These are phyloP conservation scores for Colletotrichum agaves DNA, from an alignment of 2,329 filamentous ascomycete species.

Conservation along the genomic window DNA sequence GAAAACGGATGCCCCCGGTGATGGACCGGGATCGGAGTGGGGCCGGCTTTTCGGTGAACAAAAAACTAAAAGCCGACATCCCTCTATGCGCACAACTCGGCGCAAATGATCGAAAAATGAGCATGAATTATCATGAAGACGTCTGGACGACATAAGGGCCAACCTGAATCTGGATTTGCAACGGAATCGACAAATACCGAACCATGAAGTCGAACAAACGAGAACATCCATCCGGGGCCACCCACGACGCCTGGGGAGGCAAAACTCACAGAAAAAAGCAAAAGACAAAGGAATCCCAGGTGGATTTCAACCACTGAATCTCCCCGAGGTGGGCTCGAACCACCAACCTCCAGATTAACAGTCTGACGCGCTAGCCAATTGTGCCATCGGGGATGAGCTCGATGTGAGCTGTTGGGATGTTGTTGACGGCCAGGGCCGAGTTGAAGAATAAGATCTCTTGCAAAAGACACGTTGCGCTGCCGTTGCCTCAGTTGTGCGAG, in stretches of 20 bases:
- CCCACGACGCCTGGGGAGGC: background rate
- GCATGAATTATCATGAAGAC: no score
- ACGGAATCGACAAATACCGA: no score
- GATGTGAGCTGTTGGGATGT: constrained; percentile 6
- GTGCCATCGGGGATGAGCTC: constrained; percentile 38
- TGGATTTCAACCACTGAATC: constrained; percentile 16
- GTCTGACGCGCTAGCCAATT: constrained; percentile 38
- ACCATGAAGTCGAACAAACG: no score
- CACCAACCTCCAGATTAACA: constrained; percentile 39
- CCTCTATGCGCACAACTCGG: no score
- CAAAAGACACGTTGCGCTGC: background rate
- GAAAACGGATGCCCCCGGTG: no score
- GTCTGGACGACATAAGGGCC: no score
- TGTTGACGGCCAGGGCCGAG: background rate
- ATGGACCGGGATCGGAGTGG: no score
- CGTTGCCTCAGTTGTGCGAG: background rate
- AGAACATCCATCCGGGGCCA: no score
- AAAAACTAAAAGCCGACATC: no score
- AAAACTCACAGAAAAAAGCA: background rate
- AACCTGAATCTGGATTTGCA: no score
- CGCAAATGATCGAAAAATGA: no score
- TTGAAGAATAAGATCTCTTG: background rate
- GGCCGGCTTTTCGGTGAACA: no score
- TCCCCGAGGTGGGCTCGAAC: constrained; percentile 38
- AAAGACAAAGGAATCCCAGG: background rate